Percentiles rank a stretch among this genome's conserved stretches.
phyloP scores from a whole-genome alignment of 2,329 filamentous ascomycete species.

The Pseudogymnoascus sp. region DNA sequence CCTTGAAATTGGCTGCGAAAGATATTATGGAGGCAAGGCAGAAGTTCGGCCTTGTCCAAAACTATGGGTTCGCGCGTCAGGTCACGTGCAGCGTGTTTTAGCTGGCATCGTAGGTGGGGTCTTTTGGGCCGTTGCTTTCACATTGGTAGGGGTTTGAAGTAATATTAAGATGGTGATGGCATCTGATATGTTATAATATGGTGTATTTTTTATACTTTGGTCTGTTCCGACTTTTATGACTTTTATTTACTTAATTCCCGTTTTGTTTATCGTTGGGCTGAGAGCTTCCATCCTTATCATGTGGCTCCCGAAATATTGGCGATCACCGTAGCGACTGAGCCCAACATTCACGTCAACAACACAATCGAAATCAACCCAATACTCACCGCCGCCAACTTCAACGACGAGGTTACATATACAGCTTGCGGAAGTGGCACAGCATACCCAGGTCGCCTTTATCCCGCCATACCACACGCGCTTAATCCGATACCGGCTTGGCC shows the following conservation, averaged over 20 bases:
- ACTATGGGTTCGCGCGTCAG: background rate
- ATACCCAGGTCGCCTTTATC: background rate
- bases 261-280: constrained; percentile 7
- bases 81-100: background rate
- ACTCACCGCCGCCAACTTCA: constrained; percentile 1
- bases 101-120: background rate
- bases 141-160: background rate
- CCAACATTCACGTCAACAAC: constrained; percentile 5
- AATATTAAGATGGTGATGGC: background rate
- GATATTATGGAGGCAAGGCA: constrained; percentile 1
- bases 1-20: background rate
- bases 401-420: constrained; percentile 1
- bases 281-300: background rate
- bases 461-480: background rate
- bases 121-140: background rate
- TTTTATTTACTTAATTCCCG: background rate
- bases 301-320: constrained; percentile 7
- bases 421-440: background rate
- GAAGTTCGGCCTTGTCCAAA: constrained; percentile 6
- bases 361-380: constrained; percentile 1
- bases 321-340: constrained; percentile 6
- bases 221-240: background rate
- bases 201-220: background rate
- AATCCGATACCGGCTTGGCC: background rate
- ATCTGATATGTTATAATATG: background rate